Evolutionary conservation across 2,329 filamentous ascomycete genomes (phyloP).

Genomic region (Piedraia hortae): DNA sequence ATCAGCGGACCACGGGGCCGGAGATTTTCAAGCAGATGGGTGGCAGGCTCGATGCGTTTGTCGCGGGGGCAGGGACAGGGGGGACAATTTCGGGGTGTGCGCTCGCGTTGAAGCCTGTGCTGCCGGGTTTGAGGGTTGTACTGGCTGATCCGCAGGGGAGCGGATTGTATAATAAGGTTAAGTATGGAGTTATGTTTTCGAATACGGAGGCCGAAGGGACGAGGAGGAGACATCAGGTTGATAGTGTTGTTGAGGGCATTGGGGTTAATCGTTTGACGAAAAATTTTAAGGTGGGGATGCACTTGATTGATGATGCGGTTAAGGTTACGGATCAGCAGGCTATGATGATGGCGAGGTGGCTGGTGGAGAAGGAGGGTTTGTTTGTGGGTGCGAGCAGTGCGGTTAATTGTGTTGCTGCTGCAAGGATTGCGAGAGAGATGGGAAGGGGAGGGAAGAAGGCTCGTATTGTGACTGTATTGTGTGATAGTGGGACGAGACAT

Average conservation of each 20-base stretch:
- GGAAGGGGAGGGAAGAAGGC: conserved; percentile 16
- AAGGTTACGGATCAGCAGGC: conserved; percentile 73
- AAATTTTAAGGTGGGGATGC: conserved; percentile 70
- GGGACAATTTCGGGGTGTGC: conserved; percentile 79
- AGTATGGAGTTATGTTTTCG: conserved; percentile 89
- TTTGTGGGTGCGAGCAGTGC: conserved; percentile 85
- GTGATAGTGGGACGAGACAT: conserved; percentile 49
- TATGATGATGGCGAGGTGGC: conserved; percentile 76
- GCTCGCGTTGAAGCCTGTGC: conserved; percentile 46
- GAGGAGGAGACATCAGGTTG: conserved; percentile 65
- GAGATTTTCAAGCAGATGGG: conserved; percentile 62
- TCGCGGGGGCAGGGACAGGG: conserved; percentile 80
- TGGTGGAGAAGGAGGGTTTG: conserved; percentile 84
- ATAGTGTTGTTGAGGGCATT: conserved; percentile 86
- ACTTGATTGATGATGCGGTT: conserved; percentile 73
- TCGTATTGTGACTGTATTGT: conserved; percentile 54
- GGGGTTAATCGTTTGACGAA: conserved; percentile 83
- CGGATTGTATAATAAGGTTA: conserved; percentile 73
- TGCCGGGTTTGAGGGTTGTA: conserved; percentile 40
- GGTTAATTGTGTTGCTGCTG: conserved; percentile 78
- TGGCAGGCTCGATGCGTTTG: conserved; percentile 56
- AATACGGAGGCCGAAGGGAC: conserved; percentile 74
- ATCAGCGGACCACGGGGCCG: conserved; percentile 58
- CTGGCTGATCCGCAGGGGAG: conserved; percentile 87
- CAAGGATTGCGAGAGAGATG: conserved; percentile 36